Evolutionary conservation across 2,329 filamentous ascomycete species (phyloP), one percentile per base, ranked within the genome.

Genomic region (Aspergillus terreus): DNA sequence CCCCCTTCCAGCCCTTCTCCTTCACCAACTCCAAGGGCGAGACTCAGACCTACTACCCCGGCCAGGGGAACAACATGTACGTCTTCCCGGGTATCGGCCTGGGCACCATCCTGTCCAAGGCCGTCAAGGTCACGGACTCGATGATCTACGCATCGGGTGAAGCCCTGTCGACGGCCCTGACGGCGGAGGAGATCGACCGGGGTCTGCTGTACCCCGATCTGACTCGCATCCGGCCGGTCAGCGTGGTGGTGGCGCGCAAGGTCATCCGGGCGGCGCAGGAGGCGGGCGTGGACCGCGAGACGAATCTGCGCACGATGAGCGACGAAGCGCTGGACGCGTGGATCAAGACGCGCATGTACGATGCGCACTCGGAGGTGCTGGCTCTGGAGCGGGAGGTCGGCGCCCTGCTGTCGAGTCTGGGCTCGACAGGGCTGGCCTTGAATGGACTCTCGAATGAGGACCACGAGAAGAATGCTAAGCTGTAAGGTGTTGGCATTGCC

Each of bases 91-190:
- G 92, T 65, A 88, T 97, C 53, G 94, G 94, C 51, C 84, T 97
- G 27, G 94, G 92, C 55, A 88, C 92, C 59, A 96, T 97, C 67
- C 82, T 97, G 45, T 86, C 87, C 75, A 95, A 96, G 79, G 83
- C 91, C 11, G 85, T 88, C 59, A 85, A 85, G 62, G 81, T 97
- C 60, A 97, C 92, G 4, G 90, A 96, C 70, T 84, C 87, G 72
- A 99, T 99, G 94, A 91, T 99, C 67, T 97, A 97, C 76, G 91
- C 88, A 46, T 92, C 92, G 30, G 94, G 90, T 25, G 86, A 87
- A 38, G 87, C 90, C 4, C 82, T 97, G 17, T 83, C 90, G 14
- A 84, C 84, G 52, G 85, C 87, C 32, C 81, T 99, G 55, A 91
- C 87, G 57, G 79, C 84, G 36, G 86, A 94, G 56, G 94, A 99